These are phyloP conservation scores for Talaromyces sp. DNA, from an alignment of 2,329 filamentous ascomycete genomes.

Conservation along the genomic window DNA sequence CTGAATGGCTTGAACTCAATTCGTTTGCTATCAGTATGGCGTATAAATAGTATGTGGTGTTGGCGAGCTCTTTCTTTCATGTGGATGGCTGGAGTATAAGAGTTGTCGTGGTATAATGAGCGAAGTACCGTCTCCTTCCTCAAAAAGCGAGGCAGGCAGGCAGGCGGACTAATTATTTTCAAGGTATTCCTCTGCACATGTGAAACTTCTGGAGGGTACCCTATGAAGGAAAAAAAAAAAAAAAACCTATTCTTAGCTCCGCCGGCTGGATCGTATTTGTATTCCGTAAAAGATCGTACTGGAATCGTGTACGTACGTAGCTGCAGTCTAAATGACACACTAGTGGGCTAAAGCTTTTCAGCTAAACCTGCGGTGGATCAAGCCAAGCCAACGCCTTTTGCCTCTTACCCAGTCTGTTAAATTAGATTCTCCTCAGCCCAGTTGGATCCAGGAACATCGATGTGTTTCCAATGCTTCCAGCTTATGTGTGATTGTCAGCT, in stretches of 20 bases:
- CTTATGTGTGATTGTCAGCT: neutral
- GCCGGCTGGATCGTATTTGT: neutral
- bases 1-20: neutral
- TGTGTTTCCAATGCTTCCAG: neutral
- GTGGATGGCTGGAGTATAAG: neutral
- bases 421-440: neutral
- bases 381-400: constrained; percentile 1
- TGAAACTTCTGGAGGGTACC: neutral
- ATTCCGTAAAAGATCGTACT: neutral
- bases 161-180: neutral
- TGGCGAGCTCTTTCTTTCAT: neutral
- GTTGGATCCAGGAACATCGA: constrained; percentile 4
- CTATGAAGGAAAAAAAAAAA: neutral
- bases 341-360: neutral
- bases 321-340: too few species aligned
- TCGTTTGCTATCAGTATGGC: neutral
- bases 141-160: neutral
- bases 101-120: neutral
- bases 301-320: neutral
- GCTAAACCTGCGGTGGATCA: neutral
- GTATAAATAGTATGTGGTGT: neutral
- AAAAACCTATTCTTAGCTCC: neutral
- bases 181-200: neutral
- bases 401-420: constrained; percentile 3
- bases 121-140: neutral